Percentiles rank a stretch among this genome's conserved stretches.
phyloP scores from a whole-genome alignment of 2,329 filamentous ascomycete species.

The Grosmannia serpens region DNA sequence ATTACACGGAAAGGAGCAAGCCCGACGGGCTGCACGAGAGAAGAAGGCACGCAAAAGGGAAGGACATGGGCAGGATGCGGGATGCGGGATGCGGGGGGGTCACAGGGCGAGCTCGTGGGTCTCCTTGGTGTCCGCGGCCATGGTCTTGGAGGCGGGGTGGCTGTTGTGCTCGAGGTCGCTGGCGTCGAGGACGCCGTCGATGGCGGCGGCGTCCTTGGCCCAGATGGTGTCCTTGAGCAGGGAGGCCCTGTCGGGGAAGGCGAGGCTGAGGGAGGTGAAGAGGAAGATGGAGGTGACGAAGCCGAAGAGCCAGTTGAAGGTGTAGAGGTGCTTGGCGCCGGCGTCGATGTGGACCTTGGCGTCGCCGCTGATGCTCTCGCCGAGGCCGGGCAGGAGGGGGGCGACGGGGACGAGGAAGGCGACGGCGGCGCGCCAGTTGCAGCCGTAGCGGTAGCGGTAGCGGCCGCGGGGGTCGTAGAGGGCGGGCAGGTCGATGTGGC shows the following conservation, averaged over 20 bases:
- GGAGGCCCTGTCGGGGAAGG: slow-evolving; percentile 37
- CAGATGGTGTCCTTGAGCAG: slow-evolving; percentile 30
- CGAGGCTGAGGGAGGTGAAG: slow-evolving; percentile 37
- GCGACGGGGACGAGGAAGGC: slow-evolving; percentile 17
- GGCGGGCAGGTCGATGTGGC: slow-evolving; percentile 27
- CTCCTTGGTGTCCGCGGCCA: background rate
- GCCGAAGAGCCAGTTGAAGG: slow-evolving; percentile 55
- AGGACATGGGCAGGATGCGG: background rate
- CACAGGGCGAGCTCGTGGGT: background rate
- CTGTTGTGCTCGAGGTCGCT: slow-evolving; percentile 8
- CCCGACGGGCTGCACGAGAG: background rate
- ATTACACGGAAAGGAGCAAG: too few relatives aligned
- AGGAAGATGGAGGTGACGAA: slow-evolving; percentile 44
- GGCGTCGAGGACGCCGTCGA: slow-evolving; percentile 12
- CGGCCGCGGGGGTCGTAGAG: slow-evolving; percentile 29
- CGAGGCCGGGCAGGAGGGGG: slow-evolving; percentile 21
- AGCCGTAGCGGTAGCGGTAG: slow-evolving; percentile 22
- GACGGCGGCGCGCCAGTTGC: slow-evolving; percentile 15
- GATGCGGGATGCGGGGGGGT: background rate
- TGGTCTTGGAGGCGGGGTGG: slow-evolving; percentile 2
- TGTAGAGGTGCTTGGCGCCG: slow-evolving; percentile 44
- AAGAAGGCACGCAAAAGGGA: background rate
- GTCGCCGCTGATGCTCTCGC: slow-evolving; percentile 12
- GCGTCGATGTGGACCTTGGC: slow-evolving; percentile 13
- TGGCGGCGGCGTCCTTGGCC: slow-evolving; percentile 16